A percentile compares a stretch with the other conserved stretches of the same genome.
Evolutionary conservation across 2,329 filamentous ascomycete genomes (phyloP).

Genomic region (Aspergillus pseudoglaucus): DNA sequence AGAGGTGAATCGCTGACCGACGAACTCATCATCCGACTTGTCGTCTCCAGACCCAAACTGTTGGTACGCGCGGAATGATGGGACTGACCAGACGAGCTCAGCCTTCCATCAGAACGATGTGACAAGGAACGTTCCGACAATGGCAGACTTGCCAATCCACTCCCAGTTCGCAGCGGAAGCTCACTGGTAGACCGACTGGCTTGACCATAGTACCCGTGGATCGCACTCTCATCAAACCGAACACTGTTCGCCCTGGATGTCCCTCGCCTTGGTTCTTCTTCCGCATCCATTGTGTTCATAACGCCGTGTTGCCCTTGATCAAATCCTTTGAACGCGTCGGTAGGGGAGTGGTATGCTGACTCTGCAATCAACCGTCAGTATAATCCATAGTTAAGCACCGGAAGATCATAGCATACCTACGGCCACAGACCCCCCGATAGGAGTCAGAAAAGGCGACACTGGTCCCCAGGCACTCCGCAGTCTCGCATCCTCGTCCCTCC

Average conservation of each 20-base stretch:
- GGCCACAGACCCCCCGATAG: conserved; percentile 74
- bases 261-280: conserved; percentile 78
- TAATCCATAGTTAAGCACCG: not conserved
- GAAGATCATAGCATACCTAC: conserved; percentile 57
- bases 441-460: conserved; percentile 78
- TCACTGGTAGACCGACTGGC: conserved; percentile 77
- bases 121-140: conserved; percentile 89
- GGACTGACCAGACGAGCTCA: conserved; percentile 85
- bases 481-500: conserved; percentile 56
- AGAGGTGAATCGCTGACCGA: conserved; percentile 65
- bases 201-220: conserved; percentile 85
- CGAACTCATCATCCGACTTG: conserved; percentile 56
- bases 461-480: conserved; percentile 84
- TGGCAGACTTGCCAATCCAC: conserved; percentile 68
- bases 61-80: conserved; percentile 72
- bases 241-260: conserved; percentile 94
- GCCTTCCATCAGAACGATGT: conserved; percentile 90
- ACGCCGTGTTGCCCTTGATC: conserved; percentile 76
- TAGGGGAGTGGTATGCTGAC: conserved; percentile 69
- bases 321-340: conserved; percentile 81
- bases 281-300: conserved; percentile 72
- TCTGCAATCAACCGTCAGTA: conserved; percentile 45
- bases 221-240: conserved; percentile 90
- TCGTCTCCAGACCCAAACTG: conserved; percentile 72
- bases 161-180: conserved; percentile 69